Evolutionary conservation across 2,329 filamentous ascomycete species (phyloP).

Genomic region (Aspergillaceae sp.): DNA sequence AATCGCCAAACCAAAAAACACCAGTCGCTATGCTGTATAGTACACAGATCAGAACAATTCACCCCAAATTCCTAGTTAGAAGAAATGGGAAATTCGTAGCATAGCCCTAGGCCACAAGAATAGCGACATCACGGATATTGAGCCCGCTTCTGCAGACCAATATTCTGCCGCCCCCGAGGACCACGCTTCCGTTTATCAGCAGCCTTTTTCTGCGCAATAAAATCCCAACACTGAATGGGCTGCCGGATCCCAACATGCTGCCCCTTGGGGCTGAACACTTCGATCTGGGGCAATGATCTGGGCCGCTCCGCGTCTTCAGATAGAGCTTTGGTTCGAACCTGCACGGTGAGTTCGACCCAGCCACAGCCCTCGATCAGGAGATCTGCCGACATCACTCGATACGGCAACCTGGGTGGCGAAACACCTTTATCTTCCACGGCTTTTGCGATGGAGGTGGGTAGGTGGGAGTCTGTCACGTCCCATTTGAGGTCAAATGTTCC

Average conservation of each 20-base stretch:
- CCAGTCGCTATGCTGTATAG: constrained; percentile 11
- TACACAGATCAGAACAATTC: constrained; percentile 2
- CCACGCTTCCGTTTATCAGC: constrained; percentile 21
- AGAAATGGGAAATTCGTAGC: neutral
- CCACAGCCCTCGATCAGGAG: constrained; percentile 86
- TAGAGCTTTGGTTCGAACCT: constrained; percentile 55
- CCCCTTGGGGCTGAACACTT: constrained; percentile 81
- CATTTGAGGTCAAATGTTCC: constrained; percentile 66
- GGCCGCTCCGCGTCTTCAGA: constrained; percentile 23
- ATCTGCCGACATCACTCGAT: constrained; percentile 69
- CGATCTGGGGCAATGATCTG: constrained; percentile 52
- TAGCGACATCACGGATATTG: neutral
- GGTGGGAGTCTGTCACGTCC: constrained; percentile 73
- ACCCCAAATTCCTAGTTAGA: neutral
- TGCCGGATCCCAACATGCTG: constrained; percentile 54
- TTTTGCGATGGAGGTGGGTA: constrained; percentile 64
- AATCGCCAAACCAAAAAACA: constrained; percentile 4
- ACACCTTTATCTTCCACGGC: constrained; percentile 55
- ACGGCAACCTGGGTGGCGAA: constrained; percentile 51
- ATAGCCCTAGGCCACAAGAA: too few species aligned
- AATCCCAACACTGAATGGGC: constrained; percentile 28
- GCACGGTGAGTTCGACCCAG: constrained; percentile 81
- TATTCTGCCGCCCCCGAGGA: constrained; percentile 15
- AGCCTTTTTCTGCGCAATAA: constrained; percentile 23
- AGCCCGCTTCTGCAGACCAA: constrained; percentile 17